A percentile compares a stretch with the other conserved stretches of the same genome.
Evolutionary conservation across 192 early-diverging fungal species (phyloP).

Genomic region (Coemansia sp.): DNA sequence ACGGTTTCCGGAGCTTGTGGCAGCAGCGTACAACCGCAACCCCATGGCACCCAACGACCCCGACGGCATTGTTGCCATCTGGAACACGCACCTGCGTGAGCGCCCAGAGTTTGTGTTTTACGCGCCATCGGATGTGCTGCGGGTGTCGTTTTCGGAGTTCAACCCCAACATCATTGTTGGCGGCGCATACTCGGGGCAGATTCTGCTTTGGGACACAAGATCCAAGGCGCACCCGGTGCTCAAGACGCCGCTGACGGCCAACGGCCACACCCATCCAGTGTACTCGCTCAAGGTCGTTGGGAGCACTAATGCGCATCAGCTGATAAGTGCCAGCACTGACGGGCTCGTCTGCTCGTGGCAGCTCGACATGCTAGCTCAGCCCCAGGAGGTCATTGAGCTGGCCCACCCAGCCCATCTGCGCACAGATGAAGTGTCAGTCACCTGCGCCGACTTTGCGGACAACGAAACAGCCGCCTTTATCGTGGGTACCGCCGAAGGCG

Average conservation of each 20-base stretch:
- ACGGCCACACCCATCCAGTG: slow-evolving; percentile 96
- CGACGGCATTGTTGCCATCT: slow-evolving; percentile 91
- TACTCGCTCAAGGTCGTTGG: slow-evolving; percentile 88
- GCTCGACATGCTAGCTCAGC: slow-evolving; percentile 96
- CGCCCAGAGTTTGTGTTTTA: slow-evolving; percentile 96
- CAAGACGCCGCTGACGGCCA: slow-evolving; percentile 88
- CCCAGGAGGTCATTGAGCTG: slow-evolving; percentile 86
- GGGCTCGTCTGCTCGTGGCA: slow-evolving; percentile 96
- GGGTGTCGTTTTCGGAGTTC: slow-evolving; percentile 86
- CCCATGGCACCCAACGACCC: slow-evolving; percentile 81
- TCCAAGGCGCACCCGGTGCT: slow-evolving; percentile 86
- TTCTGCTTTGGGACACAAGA: slow-evolving; percentile 96
- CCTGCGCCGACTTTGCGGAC: slow-evolving; percentile 85
- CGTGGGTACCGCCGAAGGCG: slow-evolving; percentile 96
- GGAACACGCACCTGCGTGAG: slow-evolving; percentile 85
- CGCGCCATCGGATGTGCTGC: slow-evolving; percentile 87
- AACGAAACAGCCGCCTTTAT: slow-evolving; percentile 91
- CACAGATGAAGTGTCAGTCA: slow-evolving; percentile 93
- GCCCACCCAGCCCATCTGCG: slow-evolving; percentile 70
- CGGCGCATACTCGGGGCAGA: slow-evolving; percentile 97
- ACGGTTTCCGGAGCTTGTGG: slow-evolving; percentile 85
- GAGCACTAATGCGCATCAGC: slow-evolving; percentile 91
- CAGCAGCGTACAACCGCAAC: slow-evolving; percentile 92
- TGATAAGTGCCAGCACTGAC: slow-evolving; percentile 93
- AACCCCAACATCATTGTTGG: slow-evolving; percentile 92